A percentile compares a stretch with the other conserved stretches of the same genome.
phyloP scores from a whole-genome alignment of 2,329 filamentous ascomycete genomes.

The Tolypocladium paradoxum region DNA sequence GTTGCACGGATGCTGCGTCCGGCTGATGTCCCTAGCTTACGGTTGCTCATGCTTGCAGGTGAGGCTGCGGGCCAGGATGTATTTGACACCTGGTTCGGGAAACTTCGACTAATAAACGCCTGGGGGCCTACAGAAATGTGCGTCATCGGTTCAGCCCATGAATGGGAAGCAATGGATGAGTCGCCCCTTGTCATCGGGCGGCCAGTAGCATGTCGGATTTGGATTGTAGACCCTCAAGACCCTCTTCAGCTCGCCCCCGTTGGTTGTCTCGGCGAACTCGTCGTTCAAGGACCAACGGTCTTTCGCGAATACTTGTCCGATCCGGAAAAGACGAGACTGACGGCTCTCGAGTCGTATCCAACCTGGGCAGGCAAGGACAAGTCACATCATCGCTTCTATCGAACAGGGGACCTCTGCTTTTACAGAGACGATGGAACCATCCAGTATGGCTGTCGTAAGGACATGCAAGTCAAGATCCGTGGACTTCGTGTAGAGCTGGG shows the following conservation, averaged over 20 bases:
- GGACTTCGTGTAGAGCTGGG: conserved; percentile 11
- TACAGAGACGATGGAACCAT: not conserved
- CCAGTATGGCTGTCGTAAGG: not conserved
- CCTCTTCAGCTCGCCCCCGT: not conserved
- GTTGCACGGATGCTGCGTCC: conserved; percentile 4
- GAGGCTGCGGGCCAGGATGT: conserved; percentile 6
- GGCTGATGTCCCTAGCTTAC: conserved; percentile 3
- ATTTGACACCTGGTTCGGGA: conserved; percentile 5
- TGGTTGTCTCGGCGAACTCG: conserved; percentile 4
- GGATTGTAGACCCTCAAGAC: conserved; percentile 3
- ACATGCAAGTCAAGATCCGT: conserved; percentile 8
- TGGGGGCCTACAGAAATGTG: conserved; percentile 10
- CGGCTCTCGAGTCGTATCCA: not conserved
- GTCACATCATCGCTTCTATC: conserved; percentile 2
- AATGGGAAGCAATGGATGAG: conserved; percentile 3
- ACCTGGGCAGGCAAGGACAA: conserved; percentile 6
- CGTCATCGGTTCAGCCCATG: conserved; percentile 3
- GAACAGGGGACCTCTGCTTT: conserved; percentile 6
- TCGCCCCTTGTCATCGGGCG: conserved; percentile 4
- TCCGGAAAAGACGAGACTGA: conserved; percentile 3
- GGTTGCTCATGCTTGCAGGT: conserved; percentile 6
- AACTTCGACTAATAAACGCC: conserved; percentile 6
- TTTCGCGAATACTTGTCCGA: conserved; percentile 30
- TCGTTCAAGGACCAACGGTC: conserved; percentile 21
- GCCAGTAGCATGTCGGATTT: conserved; percentile 2